Conservation (phyloP, 2,329 filamentous ascomycete species). For the Lasiodiplodia gonubiensis region DNA sequence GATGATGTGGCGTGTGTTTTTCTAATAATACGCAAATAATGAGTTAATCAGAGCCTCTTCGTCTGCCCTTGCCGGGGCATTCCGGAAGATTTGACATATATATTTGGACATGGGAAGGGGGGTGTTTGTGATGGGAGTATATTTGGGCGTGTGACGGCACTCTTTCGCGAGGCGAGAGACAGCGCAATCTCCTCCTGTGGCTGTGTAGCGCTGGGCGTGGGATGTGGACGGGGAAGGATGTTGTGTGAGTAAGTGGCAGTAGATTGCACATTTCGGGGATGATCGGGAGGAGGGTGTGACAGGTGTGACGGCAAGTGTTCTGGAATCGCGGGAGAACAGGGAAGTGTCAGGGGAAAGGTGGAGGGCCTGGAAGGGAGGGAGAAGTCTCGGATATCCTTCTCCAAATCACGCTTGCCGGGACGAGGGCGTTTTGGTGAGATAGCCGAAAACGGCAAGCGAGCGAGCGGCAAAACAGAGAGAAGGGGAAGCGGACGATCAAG, state of each 20-base stretch:
- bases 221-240: background rate
- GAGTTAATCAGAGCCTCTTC: background rate
- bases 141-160: constrained; percentile 11
- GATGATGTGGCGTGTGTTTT: constrained; percentile 76
- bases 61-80: background rate
- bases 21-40: constrained; percentile 42
- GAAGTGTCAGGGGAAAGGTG: background rate
- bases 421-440: constrained; percentile 4
- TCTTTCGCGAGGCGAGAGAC: constrained; percentile 2
- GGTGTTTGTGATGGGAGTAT: background rate
- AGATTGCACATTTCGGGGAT: constrained; percentile 25
- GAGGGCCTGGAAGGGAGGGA: constrained; percentile 9
- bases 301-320: constrained; percentile 16
- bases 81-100: background rate
- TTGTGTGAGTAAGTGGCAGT: constrained; percentile 20
- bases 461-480: constrained; percentile 11
- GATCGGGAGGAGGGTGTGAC: constrained; percentile 17
- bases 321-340: constrained; percentile 7
- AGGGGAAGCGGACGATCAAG: constrained; percentile 19
- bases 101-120: constrained; percentile 13
- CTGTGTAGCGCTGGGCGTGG: constrained; percentile 7
- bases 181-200: constrained; percentile 25
- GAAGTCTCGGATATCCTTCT: constrained; percentile 19
- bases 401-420: background rate
- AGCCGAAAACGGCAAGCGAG: constrained; percentile 22